Conservation (phyloP, 768 basidiomycete species). For the Leccinum obscurum region DNA sequence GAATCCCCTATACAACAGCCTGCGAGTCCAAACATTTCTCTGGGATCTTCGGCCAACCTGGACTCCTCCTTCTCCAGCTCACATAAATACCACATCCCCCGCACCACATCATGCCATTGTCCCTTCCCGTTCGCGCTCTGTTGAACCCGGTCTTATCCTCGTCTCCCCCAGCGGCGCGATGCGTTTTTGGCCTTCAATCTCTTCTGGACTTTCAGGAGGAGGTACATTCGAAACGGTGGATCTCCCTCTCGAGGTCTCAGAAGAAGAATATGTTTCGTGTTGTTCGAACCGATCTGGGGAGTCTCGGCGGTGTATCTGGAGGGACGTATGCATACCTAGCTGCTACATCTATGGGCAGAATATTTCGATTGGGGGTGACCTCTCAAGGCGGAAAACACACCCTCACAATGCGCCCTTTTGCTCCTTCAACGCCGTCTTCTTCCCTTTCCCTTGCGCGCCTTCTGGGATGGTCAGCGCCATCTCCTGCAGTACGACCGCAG, state of each 20-base stretch:
- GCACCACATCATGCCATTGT: conserved; percentile 54
- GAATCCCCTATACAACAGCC: conserved; percentile 22
- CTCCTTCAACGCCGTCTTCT: conserved; percentile 45
- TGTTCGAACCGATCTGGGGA: conserved; percentile 62
- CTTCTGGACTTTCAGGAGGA: conserved; percentile 79
- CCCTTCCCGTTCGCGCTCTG: conserved; percentile 49
- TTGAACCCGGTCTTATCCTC: conserved; percentile 85
- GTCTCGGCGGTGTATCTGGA: conserved; percentile 8
- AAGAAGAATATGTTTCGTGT: conserved; percentile 66
- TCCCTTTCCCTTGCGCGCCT: conserved; percentile 45
- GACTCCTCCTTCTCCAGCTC: conserved; percentile 42
- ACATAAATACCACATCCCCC: conserved; percentile 51
- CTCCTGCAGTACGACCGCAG: conserved; percentile 42
- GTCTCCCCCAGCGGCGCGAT: conserved; percentile 68
- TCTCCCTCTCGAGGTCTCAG: conserved; percentile 42
- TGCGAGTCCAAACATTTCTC: conserved; percentile 26
- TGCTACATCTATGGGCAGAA: conserved; percentile 64
- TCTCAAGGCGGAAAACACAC: conserved; percentile 71
- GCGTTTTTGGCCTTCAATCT: conserved; percentile 88
- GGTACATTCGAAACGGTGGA: conserved; percentile 55
- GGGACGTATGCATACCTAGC: conserved; percentile 45
- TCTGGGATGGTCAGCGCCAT: conserved; percentile 41
- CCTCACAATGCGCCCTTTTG: conserved; percentile 57
- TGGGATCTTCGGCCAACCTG: conserved; percentile 14
- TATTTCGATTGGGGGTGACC: conserved; percentile 64